phyloP scores from a whole-genome alignment of 2,329 filamentous ascomycete species.

The Fusarium buharicum region DNA sequence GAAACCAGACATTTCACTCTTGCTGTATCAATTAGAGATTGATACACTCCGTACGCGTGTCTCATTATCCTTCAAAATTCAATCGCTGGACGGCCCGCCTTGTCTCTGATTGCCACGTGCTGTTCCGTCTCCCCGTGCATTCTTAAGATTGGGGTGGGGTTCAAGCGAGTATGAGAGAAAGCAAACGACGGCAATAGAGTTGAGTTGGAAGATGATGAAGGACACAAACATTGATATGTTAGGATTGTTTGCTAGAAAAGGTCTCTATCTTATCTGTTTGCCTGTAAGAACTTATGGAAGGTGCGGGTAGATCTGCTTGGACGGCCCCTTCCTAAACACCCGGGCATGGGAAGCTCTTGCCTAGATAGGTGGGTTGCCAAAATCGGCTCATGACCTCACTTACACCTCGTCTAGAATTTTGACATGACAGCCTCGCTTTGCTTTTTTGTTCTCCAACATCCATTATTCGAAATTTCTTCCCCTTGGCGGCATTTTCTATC shows the following conservation, averaged over 20 bases:
- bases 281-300: not conserved
- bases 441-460: conserved; percentile 2
- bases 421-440: not conserved
- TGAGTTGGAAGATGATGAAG: not conserved
- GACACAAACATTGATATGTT: conserved; percentile 6
- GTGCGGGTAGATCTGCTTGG: not conserved
- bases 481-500: not conserved
- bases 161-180: conserved; percentile 8
- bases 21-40: not conserved
- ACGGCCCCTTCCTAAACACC: conserved; percentile 1
- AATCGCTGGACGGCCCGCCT: conserved; percentile 13
- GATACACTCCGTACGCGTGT: conserved; percentile 5
- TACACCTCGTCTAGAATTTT: not conserved
- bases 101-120: conserved; percentile 40
- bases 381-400: too few species aligned
- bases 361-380: too few species aligned
- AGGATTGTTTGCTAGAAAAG: not conserved
- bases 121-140: not conserved
- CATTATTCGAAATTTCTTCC: not conserved
- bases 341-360: too few species aligned
- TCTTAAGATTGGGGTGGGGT: conserved; percentile 24
- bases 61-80: conserved; percentile 7
- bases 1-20: not conserved
- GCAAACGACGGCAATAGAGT: conserved; percentile 3
- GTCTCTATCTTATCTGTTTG: not conserved